Percentiles rank a stretch among this genome's conserved stretches.
phyloP scores from a whole-genome alignment of 73 alveolate species.

The Paramecium tetraurelia region DNA sequence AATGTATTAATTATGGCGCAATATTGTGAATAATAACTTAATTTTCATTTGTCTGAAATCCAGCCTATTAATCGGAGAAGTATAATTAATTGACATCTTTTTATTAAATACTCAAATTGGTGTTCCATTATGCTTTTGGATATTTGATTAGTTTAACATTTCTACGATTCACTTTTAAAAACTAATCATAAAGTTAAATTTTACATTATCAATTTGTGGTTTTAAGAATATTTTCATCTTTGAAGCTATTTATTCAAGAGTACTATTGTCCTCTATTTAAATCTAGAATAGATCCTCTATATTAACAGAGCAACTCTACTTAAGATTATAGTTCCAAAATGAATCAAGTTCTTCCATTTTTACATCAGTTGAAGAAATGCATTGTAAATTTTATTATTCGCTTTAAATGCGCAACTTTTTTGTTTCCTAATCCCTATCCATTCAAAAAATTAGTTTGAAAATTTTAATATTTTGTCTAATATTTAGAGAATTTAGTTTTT shows the following conservation, averaged over 20 bases:
- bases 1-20: neutral
- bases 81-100: neutral
- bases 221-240: neutral
- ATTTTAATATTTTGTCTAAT: neutral
- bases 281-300: neutral
- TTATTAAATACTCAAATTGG: neutral
- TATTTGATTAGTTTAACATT: neutral
- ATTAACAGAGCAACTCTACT: neutral
- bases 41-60: neutral
- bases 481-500: neutral
- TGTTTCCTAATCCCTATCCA: neutral
- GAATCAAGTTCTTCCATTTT: constrained; percentile 1
- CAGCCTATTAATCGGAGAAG: neutral
- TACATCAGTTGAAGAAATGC: neutral
- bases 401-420: neutral
- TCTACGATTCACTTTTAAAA: neutral
- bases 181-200: neutral
- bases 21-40: neutral
- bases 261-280: neutral
- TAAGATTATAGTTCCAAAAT: neutral
- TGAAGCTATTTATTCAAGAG: neutral
- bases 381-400: neutral
- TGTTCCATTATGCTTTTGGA: neutral
- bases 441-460: neutral
- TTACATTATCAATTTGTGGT: neutral